Percentiles rank a stretch among this genome's conserved stretches.
phyloP scores from a whole-genome alignment of 1,284 basidiomycete genomes.

The Heterobasidion annosum region DNA sequence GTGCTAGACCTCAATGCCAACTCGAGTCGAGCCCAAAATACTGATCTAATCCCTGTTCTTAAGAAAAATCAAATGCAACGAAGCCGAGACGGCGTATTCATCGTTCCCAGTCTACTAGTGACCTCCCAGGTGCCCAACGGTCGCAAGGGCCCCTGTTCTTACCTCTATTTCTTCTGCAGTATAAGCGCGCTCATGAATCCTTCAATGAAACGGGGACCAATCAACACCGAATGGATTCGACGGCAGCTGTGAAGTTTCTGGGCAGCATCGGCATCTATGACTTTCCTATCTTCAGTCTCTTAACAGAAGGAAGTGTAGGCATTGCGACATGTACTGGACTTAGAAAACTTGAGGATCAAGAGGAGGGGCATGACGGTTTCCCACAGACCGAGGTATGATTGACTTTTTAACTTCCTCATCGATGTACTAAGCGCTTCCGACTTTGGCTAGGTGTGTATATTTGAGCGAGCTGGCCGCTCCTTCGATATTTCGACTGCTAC shows the following conservation, averaged over 20 bases:
- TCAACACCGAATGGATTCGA: background rate
- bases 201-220: background rate
- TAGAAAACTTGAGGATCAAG: background rate
- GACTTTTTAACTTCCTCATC: background rate
- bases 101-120: too few relatives aligned
- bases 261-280: background rate
- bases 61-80: too few relatives aligned
- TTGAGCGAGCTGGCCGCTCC: background rate
- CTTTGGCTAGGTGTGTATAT: background rate
- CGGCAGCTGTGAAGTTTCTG: background rate
- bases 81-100: too few relatives aligned
- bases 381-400: background rate
- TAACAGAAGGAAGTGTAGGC: background rate
- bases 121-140: too few relatives aligned
- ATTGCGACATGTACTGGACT: background rate
- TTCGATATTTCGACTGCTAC: background rate
- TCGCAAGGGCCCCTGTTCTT: background rate
- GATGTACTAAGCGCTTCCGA: background rate
- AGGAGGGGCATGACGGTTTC: background rate
- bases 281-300: background rate
- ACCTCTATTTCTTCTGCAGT: background rate
- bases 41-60: too few relatives aligned
- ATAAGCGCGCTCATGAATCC: background rate
- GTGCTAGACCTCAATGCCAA: too few relatives aligned
- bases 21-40: too few relatives aligned